Evolutionary conservation across 2,329 filamentous ascomycete genomes (phyloP), one percentile per base, ranked within the genome.

Genomic region (Calonectria crousiana): DNA sequence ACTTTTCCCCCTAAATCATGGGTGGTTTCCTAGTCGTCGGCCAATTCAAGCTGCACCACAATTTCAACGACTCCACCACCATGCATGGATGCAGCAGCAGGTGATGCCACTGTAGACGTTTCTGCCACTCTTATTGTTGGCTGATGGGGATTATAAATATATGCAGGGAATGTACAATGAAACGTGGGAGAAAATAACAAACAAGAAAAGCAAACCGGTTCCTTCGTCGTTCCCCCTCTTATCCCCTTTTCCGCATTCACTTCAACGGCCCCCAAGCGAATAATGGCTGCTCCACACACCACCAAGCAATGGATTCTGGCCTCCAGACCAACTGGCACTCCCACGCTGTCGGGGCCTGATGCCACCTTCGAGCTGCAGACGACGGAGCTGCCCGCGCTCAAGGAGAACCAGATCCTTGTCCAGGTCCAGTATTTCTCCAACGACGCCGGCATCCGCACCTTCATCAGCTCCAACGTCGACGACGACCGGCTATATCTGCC

Each of bases 281-380:
- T 65, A 68, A 80, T 80, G 79, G 60, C 79, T 13, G 73, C 71
- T 44, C 72, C 69, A 28, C 75, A 75, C 64, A 81, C 78, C 18
- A 82, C 80, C 70, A 82, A 82, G 78, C 80, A 81, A 81, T 82
- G 81, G 81, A 67, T 80, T 70, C 79, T 82, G 28, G 69, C 72
- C 73, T 74, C 74, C 60, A 78, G 78, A 74, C 80, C 80, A 41
- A 69, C 74, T 62, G 81, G 76, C 62, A 76, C 76, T 49, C 81
- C 81, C 47, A 71, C 78, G 34, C 75, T 82, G 36, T 74, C 75
- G 1, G 81, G 81, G 23, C 76, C 77, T 52, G 74, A 82, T 41
- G 77, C 81, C 14, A 82, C 80, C 71, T 82, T 79, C 65, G 77
- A 77, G 73, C 72, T 82, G 6, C 75, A 79, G 74, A 79, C 76